phyloP scores from a whole-genome alignment of 768 basidiomycete species.

The Suillus decipiens region DNA sequence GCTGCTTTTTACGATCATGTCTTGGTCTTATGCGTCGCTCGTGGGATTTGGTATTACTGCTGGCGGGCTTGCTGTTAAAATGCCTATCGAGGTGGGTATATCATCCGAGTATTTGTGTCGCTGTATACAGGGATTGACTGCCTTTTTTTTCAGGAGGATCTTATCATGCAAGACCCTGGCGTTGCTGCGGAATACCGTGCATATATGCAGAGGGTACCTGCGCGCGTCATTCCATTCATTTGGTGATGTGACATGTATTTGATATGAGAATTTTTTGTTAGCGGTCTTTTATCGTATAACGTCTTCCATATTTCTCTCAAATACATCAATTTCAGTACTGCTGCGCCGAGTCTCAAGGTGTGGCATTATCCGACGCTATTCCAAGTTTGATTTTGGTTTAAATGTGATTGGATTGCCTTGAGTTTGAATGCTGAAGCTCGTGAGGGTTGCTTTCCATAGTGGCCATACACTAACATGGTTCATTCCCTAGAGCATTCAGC shows the following conservation, averaged over 20 bases:
- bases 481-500: no score
- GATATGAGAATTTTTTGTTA: background rate
- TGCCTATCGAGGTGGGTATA: conserved; percentile 35
- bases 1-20: background rate
- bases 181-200: conserved; percentile 28
- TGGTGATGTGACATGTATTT: conserved; percentile 22
- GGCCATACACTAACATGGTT: no score
- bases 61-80: conserved; percentile 32
- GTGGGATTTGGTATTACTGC: conserved; percentile 24
- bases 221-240: conserved; percentile 33
- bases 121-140: background rate
- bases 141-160: conserved; percentile 25
- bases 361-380: no score
- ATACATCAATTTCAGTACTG: background rate
- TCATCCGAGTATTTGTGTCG: background rate
- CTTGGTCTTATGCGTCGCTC: conserved; percentile 39
- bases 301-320: background rate
- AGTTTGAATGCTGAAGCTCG: no score
- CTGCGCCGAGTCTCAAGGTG: background rate
- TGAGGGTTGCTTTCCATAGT: no score
- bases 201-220: conserved; percentile 32
- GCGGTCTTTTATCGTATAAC: background rate
- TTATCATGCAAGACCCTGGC: conserved; percentile 29
- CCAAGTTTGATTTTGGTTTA: no score
- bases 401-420: no score